A percentile compares a stretch with the other conserved stretches of the same genome.
phyloP scores from a whole-genome alignment of 805 yeast species.

The Yarrowia hollandica region DNA sequence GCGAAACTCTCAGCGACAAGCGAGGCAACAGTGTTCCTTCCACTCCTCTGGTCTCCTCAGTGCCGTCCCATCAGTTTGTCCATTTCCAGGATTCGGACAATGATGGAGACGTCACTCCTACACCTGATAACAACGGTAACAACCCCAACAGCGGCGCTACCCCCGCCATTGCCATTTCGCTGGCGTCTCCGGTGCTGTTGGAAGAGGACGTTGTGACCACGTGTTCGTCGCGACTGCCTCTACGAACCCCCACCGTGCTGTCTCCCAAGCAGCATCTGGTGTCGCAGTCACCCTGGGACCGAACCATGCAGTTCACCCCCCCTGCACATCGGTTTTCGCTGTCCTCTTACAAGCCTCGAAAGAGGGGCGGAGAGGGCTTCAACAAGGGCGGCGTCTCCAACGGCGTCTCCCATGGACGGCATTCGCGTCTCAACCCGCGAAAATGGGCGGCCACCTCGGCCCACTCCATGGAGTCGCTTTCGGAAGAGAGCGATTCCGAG shows the following conservation, averaged over 20 bases:
- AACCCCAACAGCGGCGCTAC: background rate
- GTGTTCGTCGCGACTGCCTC: constrained; percentile 39
- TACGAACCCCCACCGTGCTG: constrained; percentile 40
- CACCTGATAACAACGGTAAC: background rate
- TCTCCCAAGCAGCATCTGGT: constrained; percentile 26
- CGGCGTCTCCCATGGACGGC: background rate
- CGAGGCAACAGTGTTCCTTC: background rate
- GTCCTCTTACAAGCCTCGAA: constrained; percentile 9
- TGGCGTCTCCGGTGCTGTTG: constrained; percentile 20
- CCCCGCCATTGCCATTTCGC: constrained; percentile 23
- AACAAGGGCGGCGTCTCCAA: too few species aligned
- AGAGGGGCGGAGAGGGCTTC: background rate
- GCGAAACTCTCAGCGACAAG: constrained; percentile 15
- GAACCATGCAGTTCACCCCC: constrained; percentile 40
- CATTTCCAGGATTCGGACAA: constrained; percentile 1
- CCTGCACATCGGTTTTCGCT: constrained; percentile 32
- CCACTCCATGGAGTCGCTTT: constrained; percentile 14
- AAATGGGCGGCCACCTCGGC: constrained; percentile 16
- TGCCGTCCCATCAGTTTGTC: constrained; percentile 23
- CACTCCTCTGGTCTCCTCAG: constrained; percentile 16
- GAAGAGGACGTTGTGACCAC: constrained; percentile 34
- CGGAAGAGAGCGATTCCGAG: constrained; percentile 19
- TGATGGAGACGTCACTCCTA: constrained; percentile 18
- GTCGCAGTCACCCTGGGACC: constrained; percentile 33
- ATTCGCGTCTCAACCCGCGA: constrained; percentile 18